Conservation (phyloP, 2,329 filamentous ascomycete genomes). For the Byssothecium circinans region DNA sequence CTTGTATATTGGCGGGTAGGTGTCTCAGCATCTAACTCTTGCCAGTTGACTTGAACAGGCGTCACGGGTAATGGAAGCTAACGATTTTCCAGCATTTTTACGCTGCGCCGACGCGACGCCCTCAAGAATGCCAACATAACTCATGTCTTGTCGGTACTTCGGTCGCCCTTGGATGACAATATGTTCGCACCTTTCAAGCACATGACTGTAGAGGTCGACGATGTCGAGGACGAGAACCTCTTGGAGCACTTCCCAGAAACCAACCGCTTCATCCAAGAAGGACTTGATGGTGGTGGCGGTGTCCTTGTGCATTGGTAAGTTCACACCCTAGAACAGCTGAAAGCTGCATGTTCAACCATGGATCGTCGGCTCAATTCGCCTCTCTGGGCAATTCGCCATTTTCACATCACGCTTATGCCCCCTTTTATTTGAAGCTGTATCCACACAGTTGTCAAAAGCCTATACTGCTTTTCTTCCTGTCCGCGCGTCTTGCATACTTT, state of each 20-base stretch:
- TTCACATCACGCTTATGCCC: slow-evolving; percentile 18
- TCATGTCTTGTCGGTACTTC: slow-evolving; percentile 83
- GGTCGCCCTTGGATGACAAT: slow-evolving; percentile 59
- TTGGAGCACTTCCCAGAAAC: slow-evolving; percentile 76
- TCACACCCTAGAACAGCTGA: slow-evolving; percentile 38
- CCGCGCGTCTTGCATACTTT: slow-evolving; percentile 26
- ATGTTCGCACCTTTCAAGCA: slow-evolving; percentile 68
- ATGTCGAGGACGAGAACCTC: slow-evolving; percentile 86
- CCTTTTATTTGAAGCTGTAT: not conserved
- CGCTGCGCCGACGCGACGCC: slow-evolving; percentile 70
- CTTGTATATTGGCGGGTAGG: slow-evolving; percentile 79
- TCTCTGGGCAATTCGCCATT: slow-evolving; percentile 39
- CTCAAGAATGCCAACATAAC: slow-evolving; percentile 77
- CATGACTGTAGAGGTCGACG: slow-evolving; percentile 81
- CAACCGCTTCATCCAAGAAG: slow-evolving; percentile 81
- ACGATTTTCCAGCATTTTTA: slow-evolving; percentile 67
- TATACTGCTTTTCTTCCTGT: slow-evolving; percentile 13
- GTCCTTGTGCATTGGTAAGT: slow-evolving; percentile 74
- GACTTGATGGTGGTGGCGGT: slow-evolving; percentile 62
- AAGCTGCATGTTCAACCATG: slow-evolving; percentile 33
- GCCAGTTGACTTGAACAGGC: slow-evolving; percentile 8
- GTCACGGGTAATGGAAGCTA: slow-evolving; percentile 21
- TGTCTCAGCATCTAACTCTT: slow-evolving; percentile 21
- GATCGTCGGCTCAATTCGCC: slow-evolving; percentile 29
- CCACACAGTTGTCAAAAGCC: slow-evolving; percentile 1